Conservation (phyloP, 1,139 yeast species). For the Pichia inconspicua region DNA sequence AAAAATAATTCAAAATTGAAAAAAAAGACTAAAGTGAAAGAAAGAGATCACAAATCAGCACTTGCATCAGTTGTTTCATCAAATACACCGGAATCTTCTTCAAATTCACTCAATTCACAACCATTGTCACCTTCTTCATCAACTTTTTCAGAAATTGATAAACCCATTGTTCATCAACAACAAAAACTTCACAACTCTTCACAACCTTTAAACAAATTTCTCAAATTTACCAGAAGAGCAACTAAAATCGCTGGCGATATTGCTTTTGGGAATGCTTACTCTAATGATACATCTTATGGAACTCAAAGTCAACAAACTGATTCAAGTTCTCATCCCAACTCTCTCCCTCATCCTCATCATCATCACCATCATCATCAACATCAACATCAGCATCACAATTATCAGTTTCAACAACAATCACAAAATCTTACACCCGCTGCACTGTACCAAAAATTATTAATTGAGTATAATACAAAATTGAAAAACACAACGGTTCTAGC, state of each 20-base stretch:
- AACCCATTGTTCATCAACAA: not conserved
- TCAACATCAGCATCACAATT: not conserved
- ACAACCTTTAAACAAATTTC: conserved; percentile 5
- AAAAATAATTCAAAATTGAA: not conserved
- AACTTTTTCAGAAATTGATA: not conserved
- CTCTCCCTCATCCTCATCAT: not conserved
- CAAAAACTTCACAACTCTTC: not conserved
- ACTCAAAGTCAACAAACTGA: not conserved
- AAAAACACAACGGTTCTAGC: not conserved
- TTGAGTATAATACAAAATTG: conserved; percentile 4
- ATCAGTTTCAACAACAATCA: not conserved
- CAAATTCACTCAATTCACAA: not conserved
- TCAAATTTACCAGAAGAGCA: conserved; percentile 22
- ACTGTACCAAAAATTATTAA: not conserved
- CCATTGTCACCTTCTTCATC: not conserved
- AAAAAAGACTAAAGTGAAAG: not conserved
- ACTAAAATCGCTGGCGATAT: conserved; percentile 24
- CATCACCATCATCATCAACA: not conserved
- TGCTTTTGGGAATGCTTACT: conserved; percentile 23
- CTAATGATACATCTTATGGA: not conserved
- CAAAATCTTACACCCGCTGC: not conserved
- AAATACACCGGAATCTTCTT: not conserved
- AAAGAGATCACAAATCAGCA: not conserved
- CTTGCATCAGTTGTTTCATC: not conserved
- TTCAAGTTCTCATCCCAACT: too few relatives aligned